phyloP scores from a whole-genome alignment of 805 yeast genomes.

The Barnettozyma wickerhamii region DNA sequence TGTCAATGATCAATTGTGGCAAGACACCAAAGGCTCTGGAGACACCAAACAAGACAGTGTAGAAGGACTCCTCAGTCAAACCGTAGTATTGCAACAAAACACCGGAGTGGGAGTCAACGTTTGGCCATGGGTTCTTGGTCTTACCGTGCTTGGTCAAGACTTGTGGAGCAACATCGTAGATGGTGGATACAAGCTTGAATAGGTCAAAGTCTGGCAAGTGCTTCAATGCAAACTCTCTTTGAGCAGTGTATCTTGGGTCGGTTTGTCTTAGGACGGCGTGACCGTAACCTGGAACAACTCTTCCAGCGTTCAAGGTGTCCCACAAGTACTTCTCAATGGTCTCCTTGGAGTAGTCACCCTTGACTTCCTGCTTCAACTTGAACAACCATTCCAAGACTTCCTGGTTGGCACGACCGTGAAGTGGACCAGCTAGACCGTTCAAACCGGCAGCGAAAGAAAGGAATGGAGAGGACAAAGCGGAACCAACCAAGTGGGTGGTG shows the following conservation, averaged over 20 bases:
- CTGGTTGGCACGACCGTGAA: constrained; percentile 86
- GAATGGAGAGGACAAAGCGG: constrained; percentile 76
- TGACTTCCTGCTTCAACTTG: constrained; percentile 52
- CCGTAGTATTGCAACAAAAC: constrained; percentile 83
- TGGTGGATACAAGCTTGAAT: constrained; percentile 72
- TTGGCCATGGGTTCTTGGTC: constrained; percentile 93
- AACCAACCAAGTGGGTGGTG: constrained; percentile 82
- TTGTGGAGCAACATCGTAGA: constrained; percentile 78
- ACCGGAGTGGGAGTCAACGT: constrained; percentile 86
- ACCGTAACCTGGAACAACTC: constrained; percentile 88
- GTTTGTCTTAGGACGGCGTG: constrained; percentile 87
- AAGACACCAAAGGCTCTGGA: constrained; percentile 83
- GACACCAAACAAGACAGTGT: constrained; percentile 84
- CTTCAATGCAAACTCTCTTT: constrained; percentile 72
- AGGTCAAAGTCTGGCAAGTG: constrained; percentile 77
- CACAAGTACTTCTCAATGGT: constrained; percentile 73
- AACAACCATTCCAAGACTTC: constrained; percentile 81
- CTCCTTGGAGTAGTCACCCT: constrained; percentile 64
- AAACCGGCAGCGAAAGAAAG: constrained; percentile 77
- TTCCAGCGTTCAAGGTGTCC: constrained; percentile 75
- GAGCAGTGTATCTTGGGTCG: constrained; percentile 84
- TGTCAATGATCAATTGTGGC: constrained; percentile 80
- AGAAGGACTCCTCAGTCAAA: constrained; percentile 74
- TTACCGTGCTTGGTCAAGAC: constrained; percentile 81
- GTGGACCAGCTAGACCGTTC: constrained; percentile 84